Percentiles rank a stretch among this genome's conserved stretches.
Conservation (phyloP, 176 grass and related monocot genomes). For the Oryza australiensis region DNA sequence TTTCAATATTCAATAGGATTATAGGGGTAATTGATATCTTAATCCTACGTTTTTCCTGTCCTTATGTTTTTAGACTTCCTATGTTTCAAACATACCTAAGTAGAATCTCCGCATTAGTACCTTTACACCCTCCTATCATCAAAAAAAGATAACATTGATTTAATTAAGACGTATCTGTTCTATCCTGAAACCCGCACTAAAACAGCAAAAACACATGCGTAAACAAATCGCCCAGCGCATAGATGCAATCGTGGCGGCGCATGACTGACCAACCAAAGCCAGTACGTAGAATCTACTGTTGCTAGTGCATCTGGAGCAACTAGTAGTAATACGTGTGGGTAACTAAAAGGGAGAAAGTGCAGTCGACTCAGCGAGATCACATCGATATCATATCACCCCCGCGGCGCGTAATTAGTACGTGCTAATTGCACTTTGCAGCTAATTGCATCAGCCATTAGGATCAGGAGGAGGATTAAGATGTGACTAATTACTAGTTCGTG, state of each 20-base stretch:
- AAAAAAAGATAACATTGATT: not conserved
- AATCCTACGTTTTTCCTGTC: no score
- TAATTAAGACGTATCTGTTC: not conserved
- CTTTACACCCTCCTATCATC: no score
- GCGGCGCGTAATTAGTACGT: not conserved
- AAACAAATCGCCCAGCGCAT: not conserved
- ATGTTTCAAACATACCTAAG: no score
- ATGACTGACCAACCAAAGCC: not conserved
- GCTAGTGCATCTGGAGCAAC: not conserved
- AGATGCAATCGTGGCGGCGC: not conserved
- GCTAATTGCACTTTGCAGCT: not conserved
- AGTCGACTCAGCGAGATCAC: not conserved
- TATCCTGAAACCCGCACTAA: not conserved
- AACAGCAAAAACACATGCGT: not conserved
- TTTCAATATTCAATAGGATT: no score
- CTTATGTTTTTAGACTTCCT: no score
- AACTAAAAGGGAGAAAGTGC: not conserved
- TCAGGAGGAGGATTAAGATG: not conserved
- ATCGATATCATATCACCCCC: not conserved
- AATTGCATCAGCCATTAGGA: not conserved
- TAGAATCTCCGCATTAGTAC: no score
- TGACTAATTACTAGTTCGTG: not conserved
- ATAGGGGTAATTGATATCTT: no score
- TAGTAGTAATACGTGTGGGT: not conserved
- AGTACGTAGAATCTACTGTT: not conserved